Percentiles rank a stretch among this genome's conserved stretches.
Evolutionary conservation across 352 stramenopile genomes (phyloP).

Genomic region (Phytophthora hybrid): DNA sequence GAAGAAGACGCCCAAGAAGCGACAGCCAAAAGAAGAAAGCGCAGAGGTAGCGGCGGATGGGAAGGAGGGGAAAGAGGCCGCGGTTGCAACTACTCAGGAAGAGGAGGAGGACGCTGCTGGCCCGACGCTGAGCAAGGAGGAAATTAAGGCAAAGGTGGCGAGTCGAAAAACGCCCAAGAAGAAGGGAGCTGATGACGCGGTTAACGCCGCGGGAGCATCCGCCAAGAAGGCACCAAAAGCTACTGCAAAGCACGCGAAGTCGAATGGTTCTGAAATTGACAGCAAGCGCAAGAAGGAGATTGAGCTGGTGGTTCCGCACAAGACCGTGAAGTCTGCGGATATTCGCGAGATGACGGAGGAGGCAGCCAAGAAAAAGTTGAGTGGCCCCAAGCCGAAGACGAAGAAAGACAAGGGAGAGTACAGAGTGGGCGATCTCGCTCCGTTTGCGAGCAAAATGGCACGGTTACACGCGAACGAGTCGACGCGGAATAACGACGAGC

Average conservation of each 20-base stretch:
- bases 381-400: constrained; percentile 44
- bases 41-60: constrained; percentile 13
- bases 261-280: constrained; percentile 57
- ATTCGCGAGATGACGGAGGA: constrained; percentile 81
- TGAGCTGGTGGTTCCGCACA: constrained; percentile 77
- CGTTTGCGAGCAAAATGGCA: constrained; percentile 71
- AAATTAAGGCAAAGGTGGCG: constrained; percentile 82
- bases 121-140: constrained; percentile 68
- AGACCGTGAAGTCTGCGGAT: constrained; percentile 80
- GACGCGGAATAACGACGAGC: constrained; percentile 77
- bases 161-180: constrained; percentile 81
- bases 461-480: constrained; percentile 72
- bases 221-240: constrained; percentile 53
- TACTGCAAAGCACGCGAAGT: constrained; percentile 44
- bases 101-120: constrained; percentile 44
- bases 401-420: constrained; percentile 76
- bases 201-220: constrained; percentile 23
- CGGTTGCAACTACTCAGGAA: constrained; percentile 36
- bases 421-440: constrained; percentile 64
- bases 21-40: constrained; percentile 26
- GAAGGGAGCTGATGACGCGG: constrained; percentile 40
- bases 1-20: constrained; percentile 35
- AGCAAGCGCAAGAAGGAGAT: constrained; percentile 86
- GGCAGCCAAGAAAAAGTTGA: constrained; percentile 65
- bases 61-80: background rate